A percentile compares a stretch with the other conserved stretches of the same genome.
These are phyloP conservation scores for Suhomyces emberorum DNA, from an alignment of 805 yeast genomes.

Conservation along the genomic window DNA sequence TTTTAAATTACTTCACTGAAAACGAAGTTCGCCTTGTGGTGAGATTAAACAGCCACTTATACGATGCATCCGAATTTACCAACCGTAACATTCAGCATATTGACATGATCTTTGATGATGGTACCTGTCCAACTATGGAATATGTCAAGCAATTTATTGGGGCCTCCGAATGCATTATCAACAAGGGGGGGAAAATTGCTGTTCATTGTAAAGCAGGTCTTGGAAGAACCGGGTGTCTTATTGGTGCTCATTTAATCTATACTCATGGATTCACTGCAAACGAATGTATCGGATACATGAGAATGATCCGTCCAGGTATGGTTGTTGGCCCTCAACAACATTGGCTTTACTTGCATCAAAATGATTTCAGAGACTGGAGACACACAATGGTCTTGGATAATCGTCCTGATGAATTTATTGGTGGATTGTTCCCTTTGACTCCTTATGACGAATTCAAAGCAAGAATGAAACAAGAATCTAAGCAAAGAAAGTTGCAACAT, in stretches of 20 bases:
- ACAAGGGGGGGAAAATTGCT: conserved; percentile 87
- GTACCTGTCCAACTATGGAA: conserved; percentile 94
- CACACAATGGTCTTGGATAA: conserved; percentile 81
- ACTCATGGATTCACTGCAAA: conserved; percentile 96
- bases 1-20: conserved; percentile 68
- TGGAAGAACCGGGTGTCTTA: conserved; percentile 96
- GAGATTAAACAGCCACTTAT: conserved; percentile 85
- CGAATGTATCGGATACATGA: conserved; percentile 94
- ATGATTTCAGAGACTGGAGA: conserved; percentile 95
- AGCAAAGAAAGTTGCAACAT: conserved; percentile 30
- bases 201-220: conserved; percentile 99
- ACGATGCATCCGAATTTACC: conserved; percentile 81
- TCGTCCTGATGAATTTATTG: conserved; percentile 61
- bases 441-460: conserved; percentile 59
- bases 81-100: conserved; percentile 81
- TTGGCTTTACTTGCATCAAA: conserved; percentile 95
- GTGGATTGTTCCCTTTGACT: conserved; percentile 63
- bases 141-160: conserved; percentile 91
- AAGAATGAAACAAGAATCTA: conserved; percentile 46
- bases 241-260: conserved; percentile 94
- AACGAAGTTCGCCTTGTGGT: conserved; percentile 86
- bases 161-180: conserved; percentile 86
- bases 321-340: conserved; percentile 99
- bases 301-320: conserved; percentile 98
- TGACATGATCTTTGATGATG: conserved; percentile 97